Percentiles rank a stretch among this genome's conserved stretches.
Conservation (phyloP, 164 flowering plant species). For the Stephania cephalantha region DNA sequence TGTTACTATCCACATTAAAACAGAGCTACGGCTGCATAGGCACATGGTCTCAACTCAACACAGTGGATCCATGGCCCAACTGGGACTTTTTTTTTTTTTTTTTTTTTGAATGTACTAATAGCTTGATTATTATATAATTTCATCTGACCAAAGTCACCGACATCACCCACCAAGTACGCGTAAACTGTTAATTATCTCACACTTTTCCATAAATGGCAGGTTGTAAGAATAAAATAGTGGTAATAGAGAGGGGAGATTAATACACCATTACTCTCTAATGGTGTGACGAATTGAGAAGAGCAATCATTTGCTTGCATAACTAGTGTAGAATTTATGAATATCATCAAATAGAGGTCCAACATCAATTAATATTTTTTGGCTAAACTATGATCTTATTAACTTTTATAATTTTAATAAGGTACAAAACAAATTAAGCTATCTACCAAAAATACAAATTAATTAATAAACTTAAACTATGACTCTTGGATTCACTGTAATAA, state of each 20-base stretch:
- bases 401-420: too few species aligned
- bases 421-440: too few species aligned
- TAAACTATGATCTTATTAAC: too few species aligned
- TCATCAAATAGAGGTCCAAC: not conserved
- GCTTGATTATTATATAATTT: not conserved
- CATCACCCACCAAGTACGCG: not conserved
- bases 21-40: not conserved
- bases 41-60: conserved; percentile 1
- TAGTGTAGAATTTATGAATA: too few species aligned
- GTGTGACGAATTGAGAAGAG: too few species aligned
- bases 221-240: not conserved
- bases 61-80: conserved; percentile 2
- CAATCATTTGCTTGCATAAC: too few species aligned
- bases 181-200: not conserved
- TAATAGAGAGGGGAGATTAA: not conserved
- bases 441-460: too few species aligned
- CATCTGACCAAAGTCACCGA: not conserved
- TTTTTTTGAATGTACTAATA: not conserved
- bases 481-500: too few species aligned
- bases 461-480: too few species aligned
- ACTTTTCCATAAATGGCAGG: not conserved
- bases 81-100: not conserved
- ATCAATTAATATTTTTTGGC: too few species aligned
- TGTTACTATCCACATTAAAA: not conserved
- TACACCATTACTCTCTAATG: too few species aligned